Conservation (phyloP, 2,329 filamentous ascomycete genomes). For the Fusarium bulbicola region DNA sequence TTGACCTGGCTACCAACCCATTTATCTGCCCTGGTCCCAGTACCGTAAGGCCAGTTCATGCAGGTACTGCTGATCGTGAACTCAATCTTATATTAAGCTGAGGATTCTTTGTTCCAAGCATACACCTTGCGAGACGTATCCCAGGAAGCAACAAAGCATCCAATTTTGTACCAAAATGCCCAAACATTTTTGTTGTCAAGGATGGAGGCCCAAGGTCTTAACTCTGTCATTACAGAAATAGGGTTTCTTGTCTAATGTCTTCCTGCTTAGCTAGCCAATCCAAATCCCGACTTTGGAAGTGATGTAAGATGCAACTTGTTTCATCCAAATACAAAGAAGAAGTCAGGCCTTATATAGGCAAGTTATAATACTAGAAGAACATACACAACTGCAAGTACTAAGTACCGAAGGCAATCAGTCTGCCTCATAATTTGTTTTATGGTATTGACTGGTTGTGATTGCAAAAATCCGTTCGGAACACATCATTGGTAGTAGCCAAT, state of each 20-base stretch:
- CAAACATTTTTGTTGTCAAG: not conserved
- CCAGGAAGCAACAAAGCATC: not conserved
- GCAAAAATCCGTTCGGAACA: not conserved
- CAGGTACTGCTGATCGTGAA: constrained; percentile 23
- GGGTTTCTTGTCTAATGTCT: not conserved
- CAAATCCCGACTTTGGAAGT: not conserved
- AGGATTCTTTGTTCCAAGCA: not conserved
- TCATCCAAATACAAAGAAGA: not conserved
- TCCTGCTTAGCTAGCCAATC: not conserved
- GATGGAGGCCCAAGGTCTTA: not conserved
- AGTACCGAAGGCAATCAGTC: not conserved
- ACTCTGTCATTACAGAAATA: not conserved
- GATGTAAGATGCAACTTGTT: not conserved
- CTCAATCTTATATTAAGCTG: not conserved
- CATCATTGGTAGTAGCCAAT: not conserved
- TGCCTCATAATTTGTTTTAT: not conserved
- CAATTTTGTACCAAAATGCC: not conserved
- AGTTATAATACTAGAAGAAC: not conserved
- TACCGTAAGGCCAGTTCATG: constrained; percentile 33
- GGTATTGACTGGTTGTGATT: not conserved
- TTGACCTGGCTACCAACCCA: constrained; percentile 33
- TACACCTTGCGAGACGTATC: not conserved
- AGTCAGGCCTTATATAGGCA: not conserved
- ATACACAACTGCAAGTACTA: not conserved
- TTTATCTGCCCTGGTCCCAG: constrained; percentile 32